Base-by-base conservation (phyloP, 2,329 filamentous ascomycete genomes). In the Alternaria ethzedia region DNA sequence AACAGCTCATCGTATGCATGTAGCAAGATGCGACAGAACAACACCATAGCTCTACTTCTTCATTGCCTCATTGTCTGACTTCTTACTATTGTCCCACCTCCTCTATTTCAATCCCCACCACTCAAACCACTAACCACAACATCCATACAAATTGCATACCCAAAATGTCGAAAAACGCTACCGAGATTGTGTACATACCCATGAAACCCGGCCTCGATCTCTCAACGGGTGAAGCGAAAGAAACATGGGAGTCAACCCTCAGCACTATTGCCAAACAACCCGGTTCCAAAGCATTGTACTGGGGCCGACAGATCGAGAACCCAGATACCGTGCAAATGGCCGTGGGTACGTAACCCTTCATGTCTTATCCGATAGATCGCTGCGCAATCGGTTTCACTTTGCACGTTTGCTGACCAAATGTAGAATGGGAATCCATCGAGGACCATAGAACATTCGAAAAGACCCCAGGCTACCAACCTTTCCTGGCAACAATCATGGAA, bases 401-500 rank as follows among this genome's bases (percentile, higher is more conserved):
- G 13, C 6, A 32, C 13, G 3, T 32, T 32, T 5, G 28, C 49
- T 52, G 30, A 52, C 17, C 13, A 4, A 25, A 6, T 17, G 43
- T 57, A 85, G 83, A 82, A 36, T 86, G 84, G 84, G 77, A 81
- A 20, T 73, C 66, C 30, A 51, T 82, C 36, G 66, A 75, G 20
- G 30, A 70, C 7, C 83, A 86, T 76, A 63, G 79, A 45, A 59
- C 68, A 25, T 86, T 86, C 75, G 78, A 77, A 50, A 47, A 65
- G 3, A 73, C 70, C 1, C 70, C 76, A 9, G 58, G 49, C 21
- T 86, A 85, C 72, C 51, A 36, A 0, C 72, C 80, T 3, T 83
- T 85, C 66, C 51, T 79, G 5, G 59, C 77, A 6, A 63, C 61
- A 17, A 57, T 83, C 36, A 32, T 46, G 4, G 63, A 54, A n/a